Conservation (phyloP, 306 rosid genomes). For the Ormosia emarginata region DNA sequence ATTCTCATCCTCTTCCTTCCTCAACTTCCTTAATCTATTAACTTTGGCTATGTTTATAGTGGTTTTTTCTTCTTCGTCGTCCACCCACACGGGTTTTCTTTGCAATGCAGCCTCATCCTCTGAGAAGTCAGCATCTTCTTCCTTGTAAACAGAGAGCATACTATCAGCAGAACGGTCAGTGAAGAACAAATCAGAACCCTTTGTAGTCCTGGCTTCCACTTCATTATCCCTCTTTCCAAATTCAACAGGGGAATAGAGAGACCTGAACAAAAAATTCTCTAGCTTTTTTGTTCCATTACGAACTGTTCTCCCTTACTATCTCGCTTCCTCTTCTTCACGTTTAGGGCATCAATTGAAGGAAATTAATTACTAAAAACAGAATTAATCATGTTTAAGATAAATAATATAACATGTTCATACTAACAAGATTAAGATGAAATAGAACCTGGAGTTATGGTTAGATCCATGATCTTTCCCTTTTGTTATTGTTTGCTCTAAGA, state of each 20-base stretch:
- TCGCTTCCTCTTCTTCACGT: slow-evolving; percentile 59
- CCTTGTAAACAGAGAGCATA: slow-evolving; percentile 38
- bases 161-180: slow-evolving; percentile 66
- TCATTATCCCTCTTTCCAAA: slow-evolving; percentile 59
- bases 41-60: slow-evolving; percentile 59
- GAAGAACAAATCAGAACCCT: slow-evolving; percentile 51
- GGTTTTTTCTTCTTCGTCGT: slow-evolving; percentile 74
- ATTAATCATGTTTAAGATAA: no score
- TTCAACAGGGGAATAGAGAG: slow-evolving; percentile 63
- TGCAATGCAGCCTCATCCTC: slow-evolving; percentile 37
- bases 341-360: slow-evolving; percentile 31
- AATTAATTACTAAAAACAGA: no score
- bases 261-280: slow-evolving; percentile 67
- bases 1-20: slow-evolving; percentile 76
- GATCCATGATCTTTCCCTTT: no score
- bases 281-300: slow-evolving; percentile 58
- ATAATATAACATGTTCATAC: no score
- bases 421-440: no score
- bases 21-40: slow-evolving; percentile 77
- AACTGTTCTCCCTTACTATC: slow-evolving; percentile 34
- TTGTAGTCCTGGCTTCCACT: slow-evolving; percentile 5
- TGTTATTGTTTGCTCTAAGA: no score
- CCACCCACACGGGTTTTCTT: slow-evolving; percentile 83
- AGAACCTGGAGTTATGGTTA: no score
- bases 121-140: slow-evolving; percentile 34